These are phyloP conservation scores for Cercophora sp. DNA, from an alignment of 495 filamentous ascomycete species.

Conservation along the genomic window DNA sequence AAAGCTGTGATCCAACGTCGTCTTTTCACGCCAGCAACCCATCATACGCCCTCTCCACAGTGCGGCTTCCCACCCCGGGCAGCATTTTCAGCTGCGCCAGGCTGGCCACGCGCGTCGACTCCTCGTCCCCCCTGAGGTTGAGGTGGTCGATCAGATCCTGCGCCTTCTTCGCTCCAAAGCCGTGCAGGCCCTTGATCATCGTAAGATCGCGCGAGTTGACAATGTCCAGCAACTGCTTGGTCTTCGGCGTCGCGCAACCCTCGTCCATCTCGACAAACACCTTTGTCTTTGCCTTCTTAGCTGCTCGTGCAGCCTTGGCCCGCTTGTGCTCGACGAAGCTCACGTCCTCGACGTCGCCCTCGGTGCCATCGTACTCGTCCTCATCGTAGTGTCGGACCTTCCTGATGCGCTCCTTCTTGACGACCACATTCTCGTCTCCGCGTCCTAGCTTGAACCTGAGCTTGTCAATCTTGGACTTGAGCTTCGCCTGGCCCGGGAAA, in stretches of 20 bases:
- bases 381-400: neutral
- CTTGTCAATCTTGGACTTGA: conserved; percentile 69
- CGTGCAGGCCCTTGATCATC: conserved; percentile 68
- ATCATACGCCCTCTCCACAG: conserved; percentile 54
- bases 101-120: conserved; percentile 35
- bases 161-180: conserved; percentile 62
- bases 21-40: conserved; percentile 33
- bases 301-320: conserved; percentile 24
- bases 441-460: conserved; percentile 58
- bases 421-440: neutral
- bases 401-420: neutral
- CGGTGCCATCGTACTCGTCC: conserved; percentile 26
- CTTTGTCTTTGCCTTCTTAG: conserved; percentile 26
- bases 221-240: conserved; percentile 68
- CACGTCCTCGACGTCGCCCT: conserved; percentile 48
- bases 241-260: conserved; percentile 52
- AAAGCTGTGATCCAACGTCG: no score
- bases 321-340: conserved; percentile 27
- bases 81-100: conserved; percentile 51
- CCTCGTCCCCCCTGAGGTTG: conserved; percentile 44
- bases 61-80: conserved; percentile 57
- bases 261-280: conserved; percentile 11
- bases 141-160: conserved; percentile 58
- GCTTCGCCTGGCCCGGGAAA: conserved; percentile 83
- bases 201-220: conserved; percentile 79